phyloP scores from a whole-genome alignment of 495 filamentous ascomycete genomes.

The Aspergillus kassunensis region DNA sequence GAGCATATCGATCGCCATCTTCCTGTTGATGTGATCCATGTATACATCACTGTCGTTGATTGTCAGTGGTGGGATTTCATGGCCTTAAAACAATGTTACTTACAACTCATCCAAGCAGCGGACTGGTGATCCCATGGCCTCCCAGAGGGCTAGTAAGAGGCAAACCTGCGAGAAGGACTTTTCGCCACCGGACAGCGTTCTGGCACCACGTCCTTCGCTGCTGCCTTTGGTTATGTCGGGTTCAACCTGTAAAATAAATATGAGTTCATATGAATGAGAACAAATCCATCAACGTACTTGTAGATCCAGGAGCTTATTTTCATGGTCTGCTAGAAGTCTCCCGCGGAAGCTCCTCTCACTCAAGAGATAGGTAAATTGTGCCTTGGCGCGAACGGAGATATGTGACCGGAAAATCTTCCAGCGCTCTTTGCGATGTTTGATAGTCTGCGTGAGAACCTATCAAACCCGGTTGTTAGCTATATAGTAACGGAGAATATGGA shows the following conservation, averaged over 20 bases:
- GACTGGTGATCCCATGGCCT: conserved; percentile 94
- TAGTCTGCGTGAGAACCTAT: conserved; percentile 57
- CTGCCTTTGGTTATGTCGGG: conserved; percentile 73
- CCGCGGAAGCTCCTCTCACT: conserved; percentile 87
- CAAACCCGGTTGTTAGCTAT: conserved; percentile 1
- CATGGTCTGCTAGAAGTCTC: conserved; percentile 72
- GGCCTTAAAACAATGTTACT: conserved; percentile 12
- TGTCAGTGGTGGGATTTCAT: conserved; percentile 18
- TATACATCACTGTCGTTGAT: conserved; percentile 72
- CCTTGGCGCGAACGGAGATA: conserved; percentile 78
- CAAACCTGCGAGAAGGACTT: conserved; percentile 98
- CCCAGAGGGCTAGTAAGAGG: conserved; percentile 87
- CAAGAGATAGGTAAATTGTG: conserved; percentile 82
- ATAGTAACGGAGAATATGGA: neutral
- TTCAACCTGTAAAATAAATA: conserved; percentile 48
- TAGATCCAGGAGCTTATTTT: conserved; percentile 66
- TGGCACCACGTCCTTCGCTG: conserved; percentile 70
- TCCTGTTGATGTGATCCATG: conserved; percentile 96
- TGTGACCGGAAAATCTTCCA: conserved; percentile 77
- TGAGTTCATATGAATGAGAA: neutral
- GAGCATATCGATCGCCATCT: conserved; percentile 92
- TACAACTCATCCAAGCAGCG: conserved; percentile 95
- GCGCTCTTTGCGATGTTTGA: conserved; percentile 65
- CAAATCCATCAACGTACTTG: conserved; percentile 45
- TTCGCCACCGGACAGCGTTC: conserved; percentile 90